These are phyloP conservation scores for Dactylellina parvicollis DNA, from an alignment of 2,329 filamentous ascomycete species.

Conservation along the genomic window DNA sequence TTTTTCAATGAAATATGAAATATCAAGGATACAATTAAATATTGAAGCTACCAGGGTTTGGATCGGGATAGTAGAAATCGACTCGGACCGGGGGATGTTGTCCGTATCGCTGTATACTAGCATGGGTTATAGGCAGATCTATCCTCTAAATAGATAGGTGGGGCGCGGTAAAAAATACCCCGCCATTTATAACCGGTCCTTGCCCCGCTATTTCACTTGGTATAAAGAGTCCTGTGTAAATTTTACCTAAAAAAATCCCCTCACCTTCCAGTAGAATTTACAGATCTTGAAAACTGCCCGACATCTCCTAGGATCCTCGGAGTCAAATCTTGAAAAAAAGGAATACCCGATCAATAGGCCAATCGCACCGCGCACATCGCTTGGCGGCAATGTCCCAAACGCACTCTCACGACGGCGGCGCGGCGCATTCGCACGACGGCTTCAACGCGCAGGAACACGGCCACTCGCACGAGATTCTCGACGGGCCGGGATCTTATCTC, in stretches of 20 bases:
- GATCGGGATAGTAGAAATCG: too few relatives aligned
- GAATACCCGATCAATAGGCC: too few relatives aligned
- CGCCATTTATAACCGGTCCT: background rate
- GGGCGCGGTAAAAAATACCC: slow-evolving; percentile 5
- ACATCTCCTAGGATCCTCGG: slow-evolving; percentile 4
- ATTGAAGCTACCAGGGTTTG: too few relatives aligned
- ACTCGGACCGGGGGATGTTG: too few relatives aligned
- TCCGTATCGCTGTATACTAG: too few relatives aligned
- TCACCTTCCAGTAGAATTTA: background rate
- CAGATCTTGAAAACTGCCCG: background rate
- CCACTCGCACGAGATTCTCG: slow-evolving; percentile 93
- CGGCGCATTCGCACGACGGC: slow-evolving; percentile 70
- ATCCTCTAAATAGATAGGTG: too few relatives aligned
- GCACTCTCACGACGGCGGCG: slow-evolving; percentile 39
- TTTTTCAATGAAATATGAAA: too few relatives aligned
- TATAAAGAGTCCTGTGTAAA: slow-evolving; percentile 1
- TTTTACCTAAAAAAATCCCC: slow-evolving; percentile 31
- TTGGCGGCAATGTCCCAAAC: slow-evolving; percentile 58
- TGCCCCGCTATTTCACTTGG: slow-evolving; percentile 20
- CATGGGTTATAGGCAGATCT: too few relatives aligned
- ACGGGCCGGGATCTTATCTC: slow-evolving; percentile 89
- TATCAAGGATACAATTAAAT: too few relatives aligned
- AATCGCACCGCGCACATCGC: background rate
- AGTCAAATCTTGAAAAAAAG: too few relatives aligned
- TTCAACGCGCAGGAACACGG: slow-evolving; percentile 75